Evolutionary conservation across 2,329 filamentous ascomycete species (phyloP), one percentile per base, ranked within the genome.

Genomic region (Escovopsis sp.): DNA sequence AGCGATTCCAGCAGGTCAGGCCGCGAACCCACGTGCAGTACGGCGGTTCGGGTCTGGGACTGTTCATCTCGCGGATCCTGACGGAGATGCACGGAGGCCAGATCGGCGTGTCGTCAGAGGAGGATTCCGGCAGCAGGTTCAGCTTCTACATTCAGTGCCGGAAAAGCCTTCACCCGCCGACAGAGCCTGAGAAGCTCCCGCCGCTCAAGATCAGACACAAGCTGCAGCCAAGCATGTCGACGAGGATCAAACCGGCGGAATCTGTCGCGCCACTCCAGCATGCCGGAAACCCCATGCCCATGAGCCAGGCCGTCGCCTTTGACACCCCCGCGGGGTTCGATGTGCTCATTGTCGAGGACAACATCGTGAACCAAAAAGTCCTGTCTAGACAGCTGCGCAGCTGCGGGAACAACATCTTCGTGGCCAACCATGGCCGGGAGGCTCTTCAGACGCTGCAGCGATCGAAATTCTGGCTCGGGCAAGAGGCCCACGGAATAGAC

Each of bases 1-100:
- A 79, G 46, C 70, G 79, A 6, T 83, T 83, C 55, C 78, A 76
- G 11, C 79, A 83, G 53, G 77, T 79, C 1, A 74, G 73, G 7
- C 78, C 78, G 4, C 67, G 78, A 25, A 84, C 79, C 0, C 80
- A 84, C 51, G 77, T 84, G 2, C 76, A 81, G 47, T 84, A 84
- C 47, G 80, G 80, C 16, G 80, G 80, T 7, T 80, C 75, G 1
- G 80, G 80, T 0, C 62, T 84, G 1, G 80, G 80, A 0, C 63
- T 88, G 1, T 87, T 86, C 61, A 87, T 88, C 54, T 84, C 78
- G 5, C 71, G 81, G 32, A 81, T 83, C 50, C 62, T 88, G 39
- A 83, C 80, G 2, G 81, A 87, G 54, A 63, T 87, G 39, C 83
- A 87, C 59, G 82, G 82, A 12, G 83, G 83, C 2, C 80, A 85